Evolutionary conservation across 31 red algal species (phyloP), one percentile per base, ranked within the genome.

Genomic region (Asparagopsis taxiformis): DNA sequence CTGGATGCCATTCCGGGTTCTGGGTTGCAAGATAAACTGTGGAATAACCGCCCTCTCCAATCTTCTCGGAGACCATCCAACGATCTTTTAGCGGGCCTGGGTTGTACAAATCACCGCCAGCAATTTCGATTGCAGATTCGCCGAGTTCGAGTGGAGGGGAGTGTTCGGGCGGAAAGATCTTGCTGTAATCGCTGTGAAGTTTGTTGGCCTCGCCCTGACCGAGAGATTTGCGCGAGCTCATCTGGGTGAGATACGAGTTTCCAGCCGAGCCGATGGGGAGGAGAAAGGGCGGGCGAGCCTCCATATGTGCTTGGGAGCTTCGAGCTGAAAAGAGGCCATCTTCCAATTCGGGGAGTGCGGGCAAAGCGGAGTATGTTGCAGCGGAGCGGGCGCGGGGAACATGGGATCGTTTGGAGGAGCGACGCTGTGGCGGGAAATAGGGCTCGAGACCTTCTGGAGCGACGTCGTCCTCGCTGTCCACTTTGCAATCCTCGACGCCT

Each of bases 1-100:
- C n/a, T n/a, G n/a, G n/a, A n/a, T n/a, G n/a, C n/a, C n/a, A n/a
- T n/a, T n/a, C n/a, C n/a, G n/a, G n/a, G n/a, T n/a, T 90, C 54
- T 65, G 60, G 26, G 65, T 80, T 8, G 76, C 67, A 24, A 90
- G 51, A 0, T 60, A 31, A 2, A 90, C 86, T 19, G 54, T 38
- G 0, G 86, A 70, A 51, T 80, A 76, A 1, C 86, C 86, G 20
- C 86, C 86, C 52, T 90, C 86, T 2, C 86, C 86, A 55, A 90
- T 80, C 51, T 90, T 73, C 30, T 73, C 43, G 0, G 64, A 75
- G 7, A 82, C 19, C 16, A 44, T 44, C 86, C 86, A 90, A 21
- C 76, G 67, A 33, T 80, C 51, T 15, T 61, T 36, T 17, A 81
- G 50, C 13, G 86, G 69, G 15, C 63, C 62, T 11, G 55, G 57